These are phyloP conservation scores for Pontederia paniculata DNA, from an alignment of 176 grass and related monocot genomes.

Conservation along the genomic window DNA sequence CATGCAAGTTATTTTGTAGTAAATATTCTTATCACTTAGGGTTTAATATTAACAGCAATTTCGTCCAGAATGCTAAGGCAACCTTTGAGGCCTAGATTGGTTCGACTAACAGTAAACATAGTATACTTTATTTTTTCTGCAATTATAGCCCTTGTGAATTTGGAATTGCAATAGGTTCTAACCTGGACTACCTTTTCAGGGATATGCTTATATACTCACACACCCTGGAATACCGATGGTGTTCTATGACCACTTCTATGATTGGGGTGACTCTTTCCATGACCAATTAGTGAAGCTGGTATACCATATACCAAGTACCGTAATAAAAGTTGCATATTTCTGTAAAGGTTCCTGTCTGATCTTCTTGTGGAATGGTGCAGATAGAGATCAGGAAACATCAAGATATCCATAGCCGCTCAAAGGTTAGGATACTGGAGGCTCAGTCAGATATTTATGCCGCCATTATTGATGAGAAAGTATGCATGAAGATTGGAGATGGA, in stretches of 20 bases:
- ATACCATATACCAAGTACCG: conserved; percentile 3
- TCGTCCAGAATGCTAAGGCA: no score
- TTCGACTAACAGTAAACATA: no score
- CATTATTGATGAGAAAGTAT: conserved; percentile 60
- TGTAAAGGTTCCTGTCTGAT: conserved; percentile 1
- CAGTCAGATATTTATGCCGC: conserved; percentile 57
- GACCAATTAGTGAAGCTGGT: conserved; percentile 75
- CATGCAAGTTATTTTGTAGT: no score
- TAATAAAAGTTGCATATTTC: neutral
- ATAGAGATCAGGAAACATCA: conserved; percentile 65
- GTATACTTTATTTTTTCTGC: no score
- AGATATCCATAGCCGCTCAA: conserved; percentile 78
- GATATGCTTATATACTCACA: conserved; percentile 93
- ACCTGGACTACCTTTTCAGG: conserved; percentile 26
- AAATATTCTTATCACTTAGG: no score
- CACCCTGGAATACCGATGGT: conserved; percentile 84
- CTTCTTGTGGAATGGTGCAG: conserved; percentile 30
- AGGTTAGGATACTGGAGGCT: conserved; percentile 71
- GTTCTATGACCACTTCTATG: conserved; percentile 91
- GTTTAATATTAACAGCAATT: no score
- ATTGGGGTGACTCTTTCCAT: conserved; percentile 44
- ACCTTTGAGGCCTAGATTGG: no score
- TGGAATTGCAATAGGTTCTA: neutral
- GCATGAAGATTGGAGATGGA: conserved; percentile 76
- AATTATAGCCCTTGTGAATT: no score